Evolutionary conservation across 352 stramenopile species (phyloP).

Genomic region (Globisporangium splendens): DNA sequence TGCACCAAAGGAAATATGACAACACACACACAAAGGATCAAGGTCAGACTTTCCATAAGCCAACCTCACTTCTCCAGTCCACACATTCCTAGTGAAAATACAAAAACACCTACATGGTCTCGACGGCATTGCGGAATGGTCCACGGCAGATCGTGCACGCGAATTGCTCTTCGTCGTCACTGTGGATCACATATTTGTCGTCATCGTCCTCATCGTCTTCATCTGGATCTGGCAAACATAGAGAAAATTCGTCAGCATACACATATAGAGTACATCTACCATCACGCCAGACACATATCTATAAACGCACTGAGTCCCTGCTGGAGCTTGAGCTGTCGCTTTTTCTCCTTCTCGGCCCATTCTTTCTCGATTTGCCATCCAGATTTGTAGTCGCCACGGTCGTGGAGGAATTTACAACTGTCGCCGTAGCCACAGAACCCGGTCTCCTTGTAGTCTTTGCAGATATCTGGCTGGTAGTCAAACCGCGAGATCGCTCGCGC

Average conservation of each 20-base stretch:
- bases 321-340: conserved; percentile 74
- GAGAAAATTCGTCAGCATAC: too few relatives aligned
- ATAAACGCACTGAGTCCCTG: conserved; percentile 34
- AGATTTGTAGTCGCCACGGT: conserved; percentile 96
- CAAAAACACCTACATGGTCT: conserved; percentile 72
- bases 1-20: conserved; percentile 1
- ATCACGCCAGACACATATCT: neutral
- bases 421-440: conserved; percentile 98
- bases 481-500: conserved; percentile 94
- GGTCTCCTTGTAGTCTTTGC: conserved; percentile 99
- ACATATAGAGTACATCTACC: too few relatives aligned
- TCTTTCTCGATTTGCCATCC: conserved; percentile 98
- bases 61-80: too few relatives aligned
- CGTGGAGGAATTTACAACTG: conserved; percentile 98
- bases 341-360: conserved; percentile 92
- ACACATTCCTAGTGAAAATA: too few relatives aligned
- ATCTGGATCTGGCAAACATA: conserved; percentile 22
- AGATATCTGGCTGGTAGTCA: conserved; percentile 98
- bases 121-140: conserved; percentile 92
- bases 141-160: conserved; percentile 95
- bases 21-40: neutral
- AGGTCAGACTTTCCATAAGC: too few relatives aligned
- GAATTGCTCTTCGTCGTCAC: conserved; percentile 84
- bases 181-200: conserved; percentile 60
- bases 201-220: conserved; percentile 64